phyloP scores from a whole-genome alignment of 805 yeast genomes.

The Ogataea neopini region DNA sequence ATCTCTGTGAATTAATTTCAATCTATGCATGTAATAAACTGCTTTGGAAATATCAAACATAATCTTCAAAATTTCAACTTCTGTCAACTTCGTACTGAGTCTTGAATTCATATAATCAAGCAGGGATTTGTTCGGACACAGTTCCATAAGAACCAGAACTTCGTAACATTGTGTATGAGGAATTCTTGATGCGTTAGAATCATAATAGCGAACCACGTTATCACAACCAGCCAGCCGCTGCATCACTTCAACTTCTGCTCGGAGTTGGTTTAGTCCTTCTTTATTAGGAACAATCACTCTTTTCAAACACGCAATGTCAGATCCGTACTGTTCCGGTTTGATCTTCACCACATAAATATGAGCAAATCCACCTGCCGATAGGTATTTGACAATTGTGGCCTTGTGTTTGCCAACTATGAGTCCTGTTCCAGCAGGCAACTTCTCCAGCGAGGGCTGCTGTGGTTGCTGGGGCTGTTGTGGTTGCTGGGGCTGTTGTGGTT shows the following conservation, averaged over 20 bases:
- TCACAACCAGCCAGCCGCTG: slow-evolving; percentile 55
- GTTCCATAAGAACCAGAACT: slow-evolving; percentile 89
- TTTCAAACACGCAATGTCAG: slow-evolving; percentile 65
- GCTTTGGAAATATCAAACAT: slow-evolving; percentile 82
- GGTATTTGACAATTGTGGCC: slow-evolving; percentile 46
- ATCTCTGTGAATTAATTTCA: slow-evolving; percentile 85
- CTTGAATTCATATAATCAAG: slow-evolving; percentile 89
- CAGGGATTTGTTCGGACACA: slow-evolving; percentile 83
- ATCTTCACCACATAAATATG: slow-evolving; percentile 70
- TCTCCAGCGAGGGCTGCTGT: slow-evolving; percentile 19
- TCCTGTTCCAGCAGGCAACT: slow-evolving; percentile 44
- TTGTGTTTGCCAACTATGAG: slow-evolving; percentile 52
- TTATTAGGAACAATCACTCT: slow-evolving; percentile 74
- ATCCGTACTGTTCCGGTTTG: slow-evolving; percentile 45
- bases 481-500: slow-evolving; percentile 1
- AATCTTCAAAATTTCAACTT: slow-evolving; percentile 75
- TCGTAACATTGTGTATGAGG: slow-evolving; percentile 59
- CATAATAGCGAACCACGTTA: slow-evolving; percentile 67
- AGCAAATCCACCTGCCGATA: slow-evolving; percentile 70
- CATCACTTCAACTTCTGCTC: slow-evolving; percentile 83
- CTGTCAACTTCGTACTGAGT: slow-evolving; percentile 73
- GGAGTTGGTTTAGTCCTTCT: slow-evolving; percentile 59
- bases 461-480: background rate
- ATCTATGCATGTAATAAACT: slow-evolving; percentile 79
- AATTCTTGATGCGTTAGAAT: slow-evolving; percentile 71